Evolutionary conservation across 352 stramenopile species (phyloP), one percentile per base, ranked within the genome.

Genomic region (Globisporangium mamillatum): DNA sequence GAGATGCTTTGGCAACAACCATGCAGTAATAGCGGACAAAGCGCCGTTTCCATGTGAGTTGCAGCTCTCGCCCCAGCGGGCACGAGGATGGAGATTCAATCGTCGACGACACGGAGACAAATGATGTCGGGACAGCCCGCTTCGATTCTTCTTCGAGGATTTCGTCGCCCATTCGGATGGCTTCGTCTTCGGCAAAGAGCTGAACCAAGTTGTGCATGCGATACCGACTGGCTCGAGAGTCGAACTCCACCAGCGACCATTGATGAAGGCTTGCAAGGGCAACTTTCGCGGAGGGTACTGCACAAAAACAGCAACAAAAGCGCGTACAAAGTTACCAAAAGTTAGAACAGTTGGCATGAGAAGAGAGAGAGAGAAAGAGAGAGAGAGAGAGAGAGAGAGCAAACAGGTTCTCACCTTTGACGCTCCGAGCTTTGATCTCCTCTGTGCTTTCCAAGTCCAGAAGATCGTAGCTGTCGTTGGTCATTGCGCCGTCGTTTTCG

Each of bases 1-100:
- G 85, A 7, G 83, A 92, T 34, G 87, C 84, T 25, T 87, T 83
- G 1, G 87, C 83, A 7, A 94, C 80, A 54, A 92, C 81, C 72
- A 90, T 82, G 67, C 85, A 94, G 57, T 93, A 94, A 66, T 92
- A 86, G n/a, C 87, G 83, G n/a, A 94, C 87, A 74, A 94, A 94
- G 25, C 87, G 84, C 6, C 84, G 78, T 53, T 90, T 90, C 87
- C 87, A 94, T 1, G 87, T 88, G 22, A 92, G 73, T 25, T 90
- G 73, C 27, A 94, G 67, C 50, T 91, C 84, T 58, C 81, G 80
- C 25, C 84, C 81, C 14, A 90, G 74, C 3, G 75, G 63, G 29
- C 83, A 80, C 18, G 57, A 74, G 9, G 64, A 69, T 14, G 75
- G 66, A 25, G 76, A 76, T 58, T 65, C 71, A 16, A 70, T 62